Base-by-base conservation (phyloP, 169 alveolate genomes). In the Plasmodium coatneyi region DNA sequence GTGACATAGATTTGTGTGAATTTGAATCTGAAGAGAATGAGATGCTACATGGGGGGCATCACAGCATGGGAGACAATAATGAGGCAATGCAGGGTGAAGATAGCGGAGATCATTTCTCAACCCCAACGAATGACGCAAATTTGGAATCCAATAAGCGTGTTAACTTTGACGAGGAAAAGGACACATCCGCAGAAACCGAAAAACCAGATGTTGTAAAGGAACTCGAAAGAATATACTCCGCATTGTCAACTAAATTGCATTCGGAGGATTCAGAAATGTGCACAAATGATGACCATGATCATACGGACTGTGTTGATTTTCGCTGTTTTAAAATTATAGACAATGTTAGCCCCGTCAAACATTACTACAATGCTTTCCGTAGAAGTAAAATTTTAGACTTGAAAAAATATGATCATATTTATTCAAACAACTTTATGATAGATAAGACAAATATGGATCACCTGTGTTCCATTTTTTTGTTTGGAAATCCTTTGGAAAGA, bases 401-500 rank as follows among this genome's bases (percentile, higher is more conserved):
- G 22, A 87, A 87, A 60, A 87, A 78, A 87, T 87, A 78, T 87
- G 93, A 76, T 19, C 90, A 87, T 87, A 56, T 87, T 22, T 87
- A 78, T 66, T 87, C 93, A 87, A 87, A 87, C 80, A 34, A 87
- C 52, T 78, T 78, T 25, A 56, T 87, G 80, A 22, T 87, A 80
- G 90, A 78, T 19, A 87, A 87, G 79, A 78, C 89, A 60, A 87
- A 87, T 87, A 54, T 87, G 89, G 93, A 87, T 49, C 93, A 87
- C 71, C 80, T 87, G 32, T 79, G 89, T 22, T 87, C 93, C 71
- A 70, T 87, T 60, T 87, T 87, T 66, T 79, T 87, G 49, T 87
- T 87, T 87, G 93, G 93, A 78, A 87, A 87, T 28, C 93, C 93
- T 54, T 79, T 87, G 80, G 93, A 87, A 87, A 87, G 93, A 87